phyloP scores from a whole-genome alignment of 2,329 filamentous ascomycete genomes.

The Aspergillus terreus region DNA sequence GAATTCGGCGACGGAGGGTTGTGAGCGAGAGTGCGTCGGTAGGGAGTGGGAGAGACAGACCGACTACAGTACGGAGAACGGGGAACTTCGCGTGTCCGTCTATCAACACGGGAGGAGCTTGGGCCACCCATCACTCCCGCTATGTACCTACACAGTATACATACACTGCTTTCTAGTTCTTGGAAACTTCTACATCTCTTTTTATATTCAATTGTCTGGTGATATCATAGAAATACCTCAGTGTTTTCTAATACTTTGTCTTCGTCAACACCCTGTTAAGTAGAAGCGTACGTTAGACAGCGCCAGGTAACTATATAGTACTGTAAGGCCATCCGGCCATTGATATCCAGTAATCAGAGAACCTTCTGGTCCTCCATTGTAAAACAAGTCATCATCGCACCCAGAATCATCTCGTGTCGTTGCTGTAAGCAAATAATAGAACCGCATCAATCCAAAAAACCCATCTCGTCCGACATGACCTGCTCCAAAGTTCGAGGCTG shows the following conservation, averaged over 20 bases:
- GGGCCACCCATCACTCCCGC: not conserved
- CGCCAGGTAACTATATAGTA: no score
- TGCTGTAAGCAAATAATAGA: not conserved
- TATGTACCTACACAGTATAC: no score
- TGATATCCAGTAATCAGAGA: no score
- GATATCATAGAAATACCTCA: no score
- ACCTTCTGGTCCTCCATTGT: no score
- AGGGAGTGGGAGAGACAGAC: not conserved
- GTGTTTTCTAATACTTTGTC: no score
- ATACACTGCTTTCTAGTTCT: no score
- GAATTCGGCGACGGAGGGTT: not conserved
- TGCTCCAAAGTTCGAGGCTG: constrained; percentile 44
- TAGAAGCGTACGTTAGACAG: no score
- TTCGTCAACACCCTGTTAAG: no score
- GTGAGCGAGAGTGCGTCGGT: not conserved
- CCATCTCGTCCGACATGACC: constrained; percentile 57
- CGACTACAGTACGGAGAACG: not conserved
- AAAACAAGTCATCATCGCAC: not conserved
- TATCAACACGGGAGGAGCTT: constrained; percentile 4
- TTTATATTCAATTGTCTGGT: not conserved
- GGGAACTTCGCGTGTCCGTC: constrained; percentile 9
- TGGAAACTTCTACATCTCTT: not conserved
- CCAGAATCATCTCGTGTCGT: not conserved
- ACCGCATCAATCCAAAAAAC: constrained; percentile 47
- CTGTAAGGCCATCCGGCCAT: no score